These are phyloP conservation scores for Colletotrichum sp. DNA, from an alignment of 2,329 filamentous ascomycete species.

Conservation along the genomic window DNA sequence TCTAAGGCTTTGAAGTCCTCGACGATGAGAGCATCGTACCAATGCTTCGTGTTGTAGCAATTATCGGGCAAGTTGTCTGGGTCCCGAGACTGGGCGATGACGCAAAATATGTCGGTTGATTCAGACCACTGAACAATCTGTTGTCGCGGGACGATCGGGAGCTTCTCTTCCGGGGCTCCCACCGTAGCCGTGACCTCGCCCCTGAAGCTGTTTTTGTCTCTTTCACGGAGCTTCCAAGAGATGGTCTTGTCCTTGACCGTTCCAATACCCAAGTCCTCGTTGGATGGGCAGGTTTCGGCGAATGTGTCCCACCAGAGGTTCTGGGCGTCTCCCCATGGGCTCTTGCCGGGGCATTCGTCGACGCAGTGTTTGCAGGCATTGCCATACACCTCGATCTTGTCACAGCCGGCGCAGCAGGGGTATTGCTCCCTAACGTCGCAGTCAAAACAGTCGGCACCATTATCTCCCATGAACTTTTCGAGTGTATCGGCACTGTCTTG, in stretches of 20 bases:
- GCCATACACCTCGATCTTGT: background rate
- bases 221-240: background rate
- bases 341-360: background rate
- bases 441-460: background rate
- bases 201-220: background rate
- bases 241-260: background rate
- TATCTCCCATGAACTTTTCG: background rate
- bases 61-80: background rate
- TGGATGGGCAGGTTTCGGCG: background rate
- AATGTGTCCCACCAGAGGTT: background rate
- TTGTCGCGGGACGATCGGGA: fast-evolving
- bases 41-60: background rate
- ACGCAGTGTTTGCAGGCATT: background rate
- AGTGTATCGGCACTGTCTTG: background rate
- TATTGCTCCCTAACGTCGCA: background rate
- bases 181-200: background rate
- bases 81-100: background rate
- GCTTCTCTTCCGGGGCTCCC: background rate
- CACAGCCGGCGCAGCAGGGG: background rate
- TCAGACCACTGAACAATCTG: background rate
- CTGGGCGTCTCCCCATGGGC: background rate
- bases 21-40: background rate
- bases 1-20: background rate
- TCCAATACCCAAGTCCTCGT: background rate
- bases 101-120: background rate